Evolutionary conservation across 2,329 filamentous ascomycete genomes (phyloP), one percentile per base, ranked within the genome.

Genomic region (Apiospora koreana): DNA sequence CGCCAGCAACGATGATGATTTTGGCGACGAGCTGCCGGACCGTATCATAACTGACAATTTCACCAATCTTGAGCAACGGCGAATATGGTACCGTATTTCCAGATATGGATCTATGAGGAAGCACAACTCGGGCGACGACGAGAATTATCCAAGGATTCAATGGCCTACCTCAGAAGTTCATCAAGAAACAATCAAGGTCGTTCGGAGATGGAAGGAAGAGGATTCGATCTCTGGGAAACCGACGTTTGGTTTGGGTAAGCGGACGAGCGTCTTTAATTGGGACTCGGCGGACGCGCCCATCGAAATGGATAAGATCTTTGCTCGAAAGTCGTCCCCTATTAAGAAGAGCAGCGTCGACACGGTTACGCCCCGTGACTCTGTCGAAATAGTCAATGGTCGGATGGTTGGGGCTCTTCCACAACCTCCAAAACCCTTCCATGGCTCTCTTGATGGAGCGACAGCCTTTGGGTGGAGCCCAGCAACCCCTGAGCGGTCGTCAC

Each of bases 171-270:
- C 89, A 0, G 79, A 83, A 8, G 79, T 89, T 1, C 87, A 87
- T 31, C 78, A 80, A 16, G 85, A 88, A 10, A 88, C 86, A 1
- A 83, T 89, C 71, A 84, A 86, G 70, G 88, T 89, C 50, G 89
- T 92, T 23, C 84, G 87, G 35, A 84, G 88, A 35, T 92, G 90
- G 90, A 89, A 91, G 84, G 88, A 91, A 74, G 87, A 91, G 74
- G 89, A 90, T 73, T 87, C 87, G 0, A 86, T 88, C 38, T 82
- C 86, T 2, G 87, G 88, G 1, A 84, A 85, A 65, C 79, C 83
- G 16, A 81, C 81, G 0, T 78, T 87, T 12, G 85, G 84, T 9
- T 83, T 83, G 31, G 75, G 82, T 0, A 79, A 82, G 65, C 79
- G 83, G 7, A 84, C 83, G 70, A 84, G 83, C 43, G 83, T 87